Evolutionary conservation across 116 monocot genomes (phyloP), one percentile per base, ranked within the genome.

Genomic region (Zostera marina): DNA sequence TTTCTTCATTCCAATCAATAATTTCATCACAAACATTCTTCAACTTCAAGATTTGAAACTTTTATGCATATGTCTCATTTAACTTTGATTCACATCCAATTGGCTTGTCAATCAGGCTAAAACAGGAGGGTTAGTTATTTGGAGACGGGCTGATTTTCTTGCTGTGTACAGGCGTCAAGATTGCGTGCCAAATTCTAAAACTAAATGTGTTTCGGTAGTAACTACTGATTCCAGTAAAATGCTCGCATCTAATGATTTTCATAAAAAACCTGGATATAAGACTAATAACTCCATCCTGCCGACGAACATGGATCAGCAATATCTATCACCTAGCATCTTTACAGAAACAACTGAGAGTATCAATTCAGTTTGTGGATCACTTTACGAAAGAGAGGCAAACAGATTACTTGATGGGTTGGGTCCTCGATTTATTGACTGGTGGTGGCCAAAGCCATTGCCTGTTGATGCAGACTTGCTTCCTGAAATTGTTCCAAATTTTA

Each of bases 391-490:
- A 62, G 94, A 94, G 72, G 63, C 74, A 46, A 66, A 88, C 69
- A 74, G 94, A 70, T 60, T 94, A 32, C 64, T 94, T 47, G 72
- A 88, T 63, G 73, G 72, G 13, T 66, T 94, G 56, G 94, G 94
- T 47, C 94, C 94, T 61, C 85, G 94, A 3, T 94, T 85, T 67
- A 68, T 82, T 54, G 88, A 88, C 72, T 94, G 94, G 94, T 94
- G 94, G 94, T 81, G 75, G 77, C 41, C 41, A 52, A 88, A 68
- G 59, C 94, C 94, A 53, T 74, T 88, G 47, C 94, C 94, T 55
- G 82, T 94, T 17, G 94, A 94, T 78, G 94, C 88, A 7, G 94
- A 94, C 62, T 71, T 94, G 47, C 85, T 94, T 65, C 88, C 94
- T 24, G 94, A 85, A 47, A 52, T 76, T 60, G 74, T 88, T 71